Evolutionary conservation across 345 rosid species (phyloP), one percentile per base, ranked within the genome.

Genomic region (Hibiscus tridactylites): DNA sequence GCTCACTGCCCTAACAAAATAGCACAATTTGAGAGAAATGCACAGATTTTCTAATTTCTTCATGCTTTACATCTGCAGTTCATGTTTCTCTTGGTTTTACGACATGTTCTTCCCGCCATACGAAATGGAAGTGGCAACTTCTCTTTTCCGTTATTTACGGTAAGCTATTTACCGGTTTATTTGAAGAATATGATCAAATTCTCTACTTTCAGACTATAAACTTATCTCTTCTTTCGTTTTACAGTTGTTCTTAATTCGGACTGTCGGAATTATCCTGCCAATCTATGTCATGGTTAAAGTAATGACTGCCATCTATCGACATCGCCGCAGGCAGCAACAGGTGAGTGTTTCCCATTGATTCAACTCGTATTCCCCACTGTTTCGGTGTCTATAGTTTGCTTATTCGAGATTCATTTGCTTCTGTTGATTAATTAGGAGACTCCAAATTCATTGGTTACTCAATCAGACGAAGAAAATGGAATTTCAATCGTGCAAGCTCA

Each of bases 81-180:
- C 75, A 84, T 85, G 91, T 69, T 89, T 79, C 92, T 93, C 72
- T 82, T 93, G 79, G 74, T 91, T 80, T 77, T 89, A 52, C 80
- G 98, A 64, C 93, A 91, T 54, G 76, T 92, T 6, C 96, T 93
- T 11, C 98, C 94, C 0, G 59, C 85, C 76, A 35, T 93, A 42
- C 86, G 86, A 42, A 71, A 68, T 10, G 84, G 83, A 62, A 70
- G 77, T 44, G 68, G 72, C 37, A 86, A 81, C 12, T 37, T 6
- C 42, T 78, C 93, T 21, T 78, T 88, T 67, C 87, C 88, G 47
- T 68, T 89, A 63, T 79, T 91, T 50, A 70, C 75, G 81, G 98
- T 93, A 74, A 74, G 80, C 39, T 19, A 1, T 5, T 11, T 16
- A 8, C 16, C 64, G 26, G 7, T 54, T 52, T n/a, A 7, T 21